phyloP scores from a whole-genome alignment of 495 filamentous ascomycete species.

The Jackrogersella minutella region DNA sequence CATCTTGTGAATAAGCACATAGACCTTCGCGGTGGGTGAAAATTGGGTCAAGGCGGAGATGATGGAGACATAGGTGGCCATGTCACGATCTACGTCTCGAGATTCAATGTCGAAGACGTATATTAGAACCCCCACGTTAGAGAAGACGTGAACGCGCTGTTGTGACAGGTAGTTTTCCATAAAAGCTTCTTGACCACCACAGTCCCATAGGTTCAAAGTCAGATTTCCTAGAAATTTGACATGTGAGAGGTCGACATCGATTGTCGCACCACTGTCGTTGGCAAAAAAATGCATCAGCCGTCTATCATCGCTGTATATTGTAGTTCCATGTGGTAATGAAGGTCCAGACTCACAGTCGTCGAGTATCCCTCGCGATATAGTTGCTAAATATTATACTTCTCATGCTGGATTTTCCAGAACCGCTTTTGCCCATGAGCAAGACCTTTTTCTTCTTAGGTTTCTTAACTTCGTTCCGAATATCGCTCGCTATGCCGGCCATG shows the following conservation, averaged over 20 bases:
- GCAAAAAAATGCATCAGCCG: background rate
- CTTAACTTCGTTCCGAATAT: slow-evolving; percentile 54
- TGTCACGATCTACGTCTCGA: slow-evolving; percentile 88
- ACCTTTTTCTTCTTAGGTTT: slow-evolving; percentile 71
- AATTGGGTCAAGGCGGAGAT: slow-evolving; percentile 85
- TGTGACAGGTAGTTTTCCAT: slow-evolving; percentile 96
- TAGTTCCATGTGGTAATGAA: background rate
- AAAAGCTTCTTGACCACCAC: slow-evolving; percentile 97
- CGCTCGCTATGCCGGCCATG: slow-evolving; percentile 20
- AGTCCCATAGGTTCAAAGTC: slow-evolving; percentile 98
- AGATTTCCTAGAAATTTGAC: slow-evolving; percentile 98
- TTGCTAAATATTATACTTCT: slow-evolving; percentile 98
- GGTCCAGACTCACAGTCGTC: slow-evolving; percentile 64
- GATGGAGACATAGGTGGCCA: slow-evolving; percentile 86
- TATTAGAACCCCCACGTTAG: slow-evolving; percentile 94
- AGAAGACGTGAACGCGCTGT: slow-evolving; percentile 95
- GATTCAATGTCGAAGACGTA: slow-evolving; percentile 99
- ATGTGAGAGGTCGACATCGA: slow-evolving; percentile 97
- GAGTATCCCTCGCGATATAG: slow-evolving; percentile 95
- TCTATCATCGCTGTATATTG: background rate
- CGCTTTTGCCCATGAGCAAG: slow-evolving; percentile 84
- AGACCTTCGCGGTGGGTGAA: slow-evolving; percentile 83
- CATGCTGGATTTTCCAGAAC: slow-evolving; percentile 99
- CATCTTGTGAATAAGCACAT: slow-evolving; percentile 97
- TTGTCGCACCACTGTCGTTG: slow-evolving; percentile 79